Percentiles rank a stretch among this genome's conserved stretches.
Conservation (phyloP, 23 red algal species). For the Gracilaria domingensis region DNA sequence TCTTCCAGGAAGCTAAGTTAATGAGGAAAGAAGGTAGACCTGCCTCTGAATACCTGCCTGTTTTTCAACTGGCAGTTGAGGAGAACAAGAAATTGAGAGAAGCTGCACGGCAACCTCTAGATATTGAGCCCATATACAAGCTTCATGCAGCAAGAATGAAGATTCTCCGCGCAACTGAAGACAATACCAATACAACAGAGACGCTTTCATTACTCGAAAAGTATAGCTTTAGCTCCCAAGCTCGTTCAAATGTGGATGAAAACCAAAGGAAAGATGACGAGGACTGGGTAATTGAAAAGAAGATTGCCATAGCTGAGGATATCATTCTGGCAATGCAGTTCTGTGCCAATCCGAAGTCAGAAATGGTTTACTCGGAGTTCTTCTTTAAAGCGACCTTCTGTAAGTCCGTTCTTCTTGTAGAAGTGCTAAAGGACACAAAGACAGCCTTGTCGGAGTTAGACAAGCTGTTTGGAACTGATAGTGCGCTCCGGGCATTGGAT, state of each 20-base stretch:
- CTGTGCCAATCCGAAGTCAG: slow-evolving; percentile 54
- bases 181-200: slow-evolving; percentile 14
- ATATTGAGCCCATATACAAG: slow-evolving; percentile 79
- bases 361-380: slow-evolving; percentile 55
- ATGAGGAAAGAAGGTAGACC: slow-evolving; percentile 49
- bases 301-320: slow-evolving; percentile 71
- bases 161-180: slow-evolving; percentile 19
- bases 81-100: slow-evolving; percentile 61
- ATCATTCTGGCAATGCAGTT: slow-evolving; percentile 67
- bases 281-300: slow-evolving; percentile 45
- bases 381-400: slow-evolving; percentile 69
- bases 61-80: slow-evolving; percentile 51
- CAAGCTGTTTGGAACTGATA: slow-evolving; percentile 47
- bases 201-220: slow-evolving; percentile 49
- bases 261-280: slow-evolving; percentile 39
- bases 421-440: slow-evolving; percentile 53
- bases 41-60: slow-evolving; percentile 42
- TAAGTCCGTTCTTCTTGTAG: slow-evolving; percentile 40
- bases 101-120: slow-evolving; percentile 21
- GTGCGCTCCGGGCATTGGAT: slow-evolving; percentile 51
- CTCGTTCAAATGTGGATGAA: slow-evolving; percentile 4
- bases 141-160: slow-evolving; percentile 71
- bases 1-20: slow-evolving; percentile 44
- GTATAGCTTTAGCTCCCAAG: slow-evolving; percentile 29
- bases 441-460: slow-evolving; percentile 47